Evolutionary conservation across 129 eudicot species (phyloP), one percentile per base, ranked within the genome.

Genomic region (Escallonia herrerae): DNA sequence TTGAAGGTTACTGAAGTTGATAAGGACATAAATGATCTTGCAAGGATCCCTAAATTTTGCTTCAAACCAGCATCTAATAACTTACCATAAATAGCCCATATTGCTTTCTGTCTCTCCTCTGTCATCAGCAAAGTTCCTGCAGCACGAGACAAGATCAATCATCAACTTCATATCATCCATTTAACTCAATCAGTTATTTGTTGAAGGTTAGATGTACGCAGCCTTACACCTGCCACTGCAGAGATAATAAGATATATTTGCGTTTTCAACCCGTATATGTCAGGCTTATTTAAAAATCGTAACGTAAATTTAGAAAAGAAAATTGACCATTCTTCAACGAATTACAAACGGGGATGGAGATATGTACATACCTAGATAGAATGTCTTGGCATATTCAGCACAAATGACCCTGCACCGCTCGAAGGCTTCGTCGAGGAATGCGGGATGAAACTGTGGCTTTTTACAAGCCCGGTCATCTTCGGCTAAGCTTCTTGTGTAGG

Each of bases 1-100:
- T 22, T 22, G 33, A 22, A 22, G 33, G 33, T 22, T 22, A 1
- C 33, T 22, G 33, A 22, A 22, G 33, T 22, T 22, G 33, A 22
- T 22, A 0, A 22, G 33, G 33, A 22, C 33, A 60, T 33, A 60
- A 60, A 38, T 15, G 63, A 58, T 38, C 13, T 58, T 6, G 41
- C 11, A 44, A 62, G n/a, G 8, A 11, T 60, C 40, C 9, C 1
- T 49, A 63, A 10, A 42, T 13, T 10, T 61, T 40, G 5, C 33
- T 22, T 22, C 47, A 40, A 7, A 43, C 43, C 61, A 43, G 9
- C 49, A 41, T 22, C 15, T 62, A 69, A 38, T 45, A 3, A 58
- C 77, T 72, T 64, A 86, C 98, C 98, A 81, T 88, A 93, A 15
- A 88, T 80, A 59, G 98, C 98, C 98, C 98, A 93, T 58, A 93